phyloP scores from a whole-genome alignment of 192 early-diverging fungal genomes.

The Dispira simplex region DNA sequence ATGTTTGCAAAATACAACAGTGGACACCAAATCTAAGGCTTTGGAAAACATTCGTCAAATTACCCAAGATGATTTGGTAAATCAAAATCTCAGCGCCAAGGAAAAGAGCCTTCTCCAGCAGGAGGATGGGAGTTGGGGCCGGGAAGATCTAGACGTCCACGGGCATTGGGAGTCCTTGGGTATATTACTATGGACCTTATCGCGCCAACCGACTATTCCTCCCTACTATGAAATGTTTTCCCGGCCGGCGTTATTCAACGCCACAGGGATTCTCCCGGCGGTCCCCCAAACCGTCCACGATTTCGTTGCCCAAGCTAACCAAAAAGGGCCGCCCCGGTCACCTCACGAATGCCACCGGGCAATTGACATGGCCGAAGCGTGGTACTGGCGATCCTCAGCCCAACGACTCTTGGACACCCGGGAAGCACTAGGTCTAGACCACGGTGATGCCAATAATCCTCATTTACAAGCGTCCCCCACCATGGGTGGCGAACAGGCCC shows the following conservation, averaged over 20 bases:
- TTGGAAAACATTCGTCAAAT: no score
- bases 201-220: constrained; percentile 30
- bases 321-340: constrained; percentile 18
- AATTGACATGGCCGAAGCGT: constrained; percentile 36
- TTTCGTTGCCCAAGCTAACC: constrained; percentile 25
- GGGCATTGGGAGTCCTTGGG: constrained; percentile 37
- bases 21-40: no score
- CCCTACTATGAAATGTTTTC: constrained; percentile 36
- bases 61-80: no score
- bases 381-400: constrained; percentile 42
- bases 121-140: constrained; percentile 26
- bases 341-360: constrained; percentile 14
- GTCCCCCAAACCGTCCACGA: constrained; percentile 31
- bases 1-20: no score
- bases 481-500: constrained; percentile 14
- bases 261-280: constrained; percentile 36
- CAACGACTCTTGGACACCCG: constrained; percentile 36
- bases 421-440: constrained; percentile 20
- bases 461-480: constrained; percentile 1
- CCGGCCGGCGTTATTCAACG: constrained; percentile 29
- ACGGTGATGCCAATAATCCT: constrained; percentile 11
- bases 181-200: constrained; percentile 33
- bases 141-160: constrained; percentile 24
- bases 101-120: constrained; percentile 32
- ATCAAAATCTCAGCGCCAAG: neutral